These are phyloP conservation scores for Penicillium canescens DNA, from an alignment of 495 filamentous ascomycete genomes.

Conservation along the genomic window DNA sequence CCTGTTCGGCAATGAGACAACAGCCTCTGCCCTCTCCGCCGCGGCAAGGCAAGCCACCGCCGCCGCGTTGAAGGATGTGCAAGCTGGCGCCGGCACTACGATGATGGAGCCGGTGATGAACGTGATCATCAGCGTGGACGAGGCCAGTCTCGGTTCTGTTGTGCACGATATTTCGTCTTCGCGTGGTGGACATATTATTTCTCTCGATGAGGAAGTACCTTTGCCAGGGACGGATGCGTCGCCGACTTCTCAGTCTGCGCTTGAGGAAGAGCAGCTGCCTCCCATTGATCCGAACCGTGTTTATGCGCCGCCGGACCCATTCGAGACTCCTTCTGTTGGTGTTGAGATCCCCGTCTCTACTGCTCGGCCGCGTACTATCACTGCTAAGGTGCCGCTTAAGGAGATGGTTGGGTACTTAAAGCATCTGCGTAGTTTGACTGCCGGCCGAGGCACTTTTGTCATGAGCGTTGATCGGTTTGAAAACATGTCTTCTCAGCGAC, in stretches of 20 bases:
- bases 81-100: conserved; percentile 43
- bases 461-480: conserved; percentile 93
- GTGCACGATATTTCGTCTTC: conserved; percentile 84
- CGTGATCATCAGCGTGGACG: conserved; percentile 79
- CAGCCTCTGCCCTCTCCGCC: conserved; percentile 72
- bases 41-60: conserved; percentile 74
- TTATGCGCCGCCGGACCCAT: conserved; percentile 85
- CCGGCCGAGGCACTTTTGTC: conserved; percentile 86
- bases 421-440: conserved; percentile 83
- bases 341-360: conserved; percentile 22
- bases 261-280: conserved; percentile 26
- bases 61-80: conserved; percentile 57
- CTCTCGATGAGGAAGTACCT: conserved; percentile 65
- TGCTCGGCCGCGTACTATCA: conserved; percentile 60
- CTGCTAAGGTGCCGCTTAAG: conserved; percentile 84
- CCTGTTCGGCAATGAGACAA: conserved; percentile 65
- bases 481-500: conserved; percentile 67
- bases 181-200: conserved; percentile 81
- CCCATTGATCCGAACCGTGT: conserved; percentile 67
- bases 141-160: conserved; percentile 77
- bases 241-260: conserved; percentile 7
- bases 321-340: conserved; percentile 51
- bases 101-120: conserved; percentile 94
- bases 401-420: conserved; percentile 98
- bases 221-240: conserved; percentile 27